Evolutionary conservation across 495 filamentous ascomycete genomes (phyloP).

Genomic region (Xylona heveae): DNA sequence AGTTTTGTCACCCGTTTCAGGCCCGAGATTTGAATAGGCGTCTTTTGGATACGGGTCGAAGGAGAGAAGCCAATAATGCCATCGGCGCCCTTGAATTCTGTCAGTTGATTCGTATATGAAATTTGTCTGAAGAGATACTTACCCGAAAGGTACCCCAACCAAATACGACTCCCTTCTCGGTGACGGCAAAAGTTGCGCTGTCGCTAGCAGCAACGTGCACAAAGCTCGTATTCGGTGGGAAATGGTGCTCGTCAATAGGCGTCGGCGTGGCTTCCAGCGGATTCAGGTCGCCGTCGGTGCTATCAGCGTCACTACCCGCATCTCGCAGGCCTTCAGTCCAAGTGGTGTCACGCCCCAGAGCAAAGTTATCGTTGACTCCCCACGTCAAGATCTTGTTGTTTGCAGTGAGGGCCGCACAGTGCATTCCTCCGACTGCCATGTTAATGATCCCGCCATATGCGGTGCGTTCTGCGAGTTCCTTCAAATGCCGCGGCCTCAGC

Average conservation of each 20-base stretch:
- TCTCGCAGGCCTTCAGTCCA: slow-evolving; percentile 30
- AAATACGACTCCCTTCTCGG: slow-evolving; percentile 39
- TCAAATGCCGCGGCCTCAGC: slow-evolving; percentile 44
- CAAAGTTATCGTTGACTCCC: slow-evolving; percentile 51
- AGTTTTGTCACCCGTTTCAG: slow-evolving; percentile 36
- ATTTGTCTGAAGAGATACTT: too few species aligned
- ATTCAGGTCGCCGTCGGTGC: slow-evolving; percentile 28
- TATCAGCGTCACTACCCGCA: slow-evolving; percentile 18
- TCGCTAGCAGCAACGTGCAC: slow-evolving; percentile 38
- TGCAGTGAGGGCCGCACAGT: slow-evolving; percentile 37
- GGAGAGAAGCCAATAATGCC: too few species aligned
- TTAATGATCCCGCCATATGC: slow-evolving; percentile 40
- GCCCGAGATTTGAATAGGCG: slow-evolving; percentile 25
- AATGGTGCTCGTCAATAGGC: slow-evolving; percentile 20
- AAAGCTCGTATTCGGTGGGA: slow-evolving; percentile 32
- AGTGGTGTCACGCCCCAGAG: slow-evolving; percentile 39
- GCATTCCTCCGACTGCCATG: slow-evolving; percentile 45
- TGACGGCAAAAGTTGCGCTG: slow-evolving; percentile 40
- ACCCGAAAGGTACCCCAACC: slow-evolving; percentile 56
- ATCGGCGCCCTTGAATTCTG: too few species aligned
- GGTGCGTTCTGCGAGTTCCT: slow-evolving; percentile 33
- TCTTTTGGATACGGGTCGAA: slow-evolving; percentile 27
- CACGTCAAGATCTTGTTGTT: slow-evolving; percentile 47
- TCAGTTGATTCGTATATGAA: too few species aligned
- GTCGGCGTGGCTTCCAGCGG: slow-evolving; percentile 35